phyloP scores from a whole-genome alignment of 2,329 filamentous ascomycete species.

The Diaporthe sp. region DNA sequence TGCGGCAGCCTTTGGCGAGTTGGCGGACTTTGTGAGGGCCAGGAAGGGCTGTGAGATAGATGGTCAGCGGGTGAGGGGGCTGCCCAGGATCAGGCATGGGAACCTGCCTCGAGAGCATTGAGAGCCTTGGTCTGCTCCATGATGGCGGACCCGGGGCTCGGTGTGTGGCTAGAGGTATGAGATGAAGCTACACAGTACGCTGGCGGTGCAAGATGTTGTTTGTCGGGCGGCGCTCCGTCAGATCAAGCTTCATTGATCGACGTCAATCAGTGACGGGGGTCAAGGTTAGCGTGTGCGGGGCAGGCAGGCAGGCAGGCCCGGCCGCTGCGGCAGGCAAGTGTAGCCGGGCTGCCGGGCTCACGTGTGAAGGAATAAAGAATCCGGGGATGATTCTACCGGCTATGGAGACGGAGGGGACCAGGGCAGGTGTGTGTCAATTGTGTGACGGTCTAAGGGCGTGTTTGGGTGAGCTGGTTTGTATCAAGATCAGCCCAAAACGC shows the following conservation, averaged over 20 bases:
- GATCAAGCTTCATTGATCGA: slow-evolving; percentile 28
- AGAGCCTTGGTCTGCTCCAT: slow-evolving; percentile 82
- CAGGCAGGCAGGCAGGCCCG: slow-evolving; percentile 12
- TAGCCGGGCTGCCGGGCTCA: neutral
- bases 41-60: slow-evolving; percentile 82
- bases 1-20: slow-evolving; percentile 83
- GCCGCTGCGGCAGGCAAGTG: slow-evolving; percentile 18
- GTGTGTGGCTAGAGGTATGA: neutral
- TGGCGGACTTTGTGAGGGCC: slow-evolving; percentile 86
- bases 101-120: slow-evolving; percentile 69
- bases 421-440: slow-evolving; percentile 3
- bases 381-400: neutral
- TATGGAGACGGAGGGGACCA: neutral
- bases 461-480: slow-evolving; percentile 35
- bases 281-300: slow-evolving; percentile 10
- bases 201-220: neutral
- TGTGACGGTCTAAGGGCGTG: slow-evolving; percentile 14
- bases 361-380: neutral
- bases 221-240: neutral
- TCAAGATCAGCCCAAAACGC: slow-evolving; percentile 38
- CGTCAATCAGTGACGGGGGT: slow-evolving; percentile 18
- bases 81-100: neutral
- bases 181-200: neutral
- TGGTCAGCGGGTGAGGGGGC: slow-evolving; percentile 12
- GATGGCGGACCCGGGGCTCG: slow-evolving; percentile 34